A percentile compares a stretch with the other conserved stretches of the same genome.
These are phyloP conservation scores for Candolleomyces aberdarensis DNA, from an alignment of 768 basidiomycete genomes.

Conservation along the genomic window DNA sequence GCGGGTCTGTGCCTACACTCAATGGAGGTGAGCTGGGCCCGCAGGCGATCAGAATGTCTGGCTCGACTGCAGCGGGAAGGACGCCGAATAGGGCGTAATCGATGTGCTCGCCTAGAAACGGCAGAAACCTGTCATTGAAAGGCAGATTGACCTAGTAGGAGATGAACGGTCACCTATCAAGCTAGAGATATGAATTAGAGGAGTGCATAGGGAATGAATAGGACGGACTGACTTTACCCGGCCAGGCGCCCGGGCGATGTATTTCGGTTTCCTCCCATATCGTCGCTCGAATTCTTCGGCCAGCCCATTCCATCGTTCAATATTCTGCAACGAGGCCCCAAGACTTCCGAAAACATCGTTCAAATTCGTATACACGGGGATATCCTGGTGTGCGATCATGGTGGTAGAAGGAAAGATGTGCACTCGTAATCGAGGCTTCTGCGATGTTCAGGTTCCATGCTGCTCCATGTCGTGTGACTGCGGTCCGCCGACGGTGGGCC, in stretches of 20 bases:
- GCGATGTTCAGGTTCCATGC: too few relatives aligned
- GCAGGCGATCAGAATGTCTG: conserved; percentile 79
- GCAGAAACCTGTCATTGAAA: conserved; percentile 13
- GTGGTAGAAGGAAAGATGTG: conserved; percentile 8
- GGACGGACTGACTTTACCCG: conserved; percentile 63
- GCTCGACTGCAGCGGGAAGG: conserved; percentile 80
- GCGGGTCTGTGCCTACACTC: neutral
- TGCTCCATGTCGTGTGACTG: too few relatives aligned
- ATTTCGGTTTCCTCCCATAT: conserved; percentile 65
- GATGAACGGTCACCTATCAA: conserved; percentile 37
- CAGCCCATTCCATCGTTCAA: conserved; percentile 59
- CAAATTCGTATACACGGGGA: conserved; percentile 61
- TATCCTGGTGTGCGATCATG: conserved; percentile 55
- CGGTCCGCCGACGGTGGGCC: too few relatives aligned
- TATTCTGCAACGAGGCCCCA: conserved; percentile 53
- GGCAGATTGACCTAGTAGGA: neutral
- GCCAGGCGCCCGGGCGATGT: conserved; percentile 76
- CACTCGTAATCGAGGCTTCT: too few relatives aligned
- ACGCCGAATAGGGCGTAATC: conserved; percentile 85
- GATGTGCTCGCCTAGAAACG: conserved; percentile 66
- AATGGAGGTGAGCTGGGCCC: conserved; percentile 28
- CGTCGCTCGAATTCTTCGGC: conserved; percentile 56
- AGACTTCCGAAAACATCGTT: conserved; percentile 52
- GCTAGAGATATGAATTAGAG: conserved; percentile 18
- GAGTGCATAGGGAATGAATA: conserved; percentile 1